Evolutionary conservation across 371 early-diverging fungal species (phyloP).

Genomic region (Choanephora cucurbitarum): DNA sequence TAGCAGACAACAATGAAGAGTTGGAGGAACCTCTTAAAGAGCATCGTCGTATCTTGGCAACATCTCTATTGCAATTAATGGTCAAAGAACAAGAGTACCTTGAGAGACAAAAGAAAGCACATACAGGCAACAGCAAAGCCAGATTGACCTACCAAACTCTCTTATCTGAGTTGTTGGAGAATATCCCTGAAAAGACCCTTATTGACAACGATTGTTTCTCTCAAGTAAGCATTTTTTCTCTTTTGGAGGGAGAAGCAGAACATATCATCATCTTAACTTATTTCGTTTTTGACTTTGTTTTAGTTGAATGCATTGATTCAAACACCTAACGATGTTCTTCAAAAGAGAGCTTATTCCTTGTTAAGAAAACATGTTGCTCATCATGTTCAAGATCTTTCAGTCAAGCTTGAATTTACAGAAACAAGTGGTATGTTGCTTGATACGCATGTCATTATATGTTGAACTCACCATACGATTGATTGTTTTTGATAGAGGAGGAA

Average conservation of each 20-base stretch:
- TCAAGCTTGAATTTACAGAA: conserved; percentile 49
- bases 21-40: conserved; percentile 11
- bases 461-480: too few species aligned
- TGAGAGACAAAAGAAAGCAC: conserved; percentile 7
- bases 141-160: conserved; percentile 34
- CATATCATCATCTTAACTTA: too few species aligned
- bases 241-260: background rate
- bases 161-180: conserved; percentile 30
- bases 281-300: background rate
- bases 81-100: conserved; percentile 21
- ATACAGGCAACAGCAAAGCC: conserved; percentile 4
- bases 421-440: conserved; percentile 26
- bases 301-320: conserved; percentile 28
- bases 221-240: conserved; percentile 19
- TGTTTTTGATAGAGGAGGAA: conserved; percentile 34
- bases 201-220: conserved; percentile 22
- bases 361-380: conserved; percentile 43
- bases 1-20: conserved; percentile 15
- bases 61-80: conserved; percentile 20
- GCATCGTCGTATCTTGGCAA: conserved; percentile 12
- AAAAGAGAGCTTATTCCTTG: conserved; percentile 48
- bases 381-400: conserved; percentile 46
- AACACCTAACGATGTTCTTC: conserved; percentile 36
- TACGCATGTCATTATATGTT: too few species aligned
- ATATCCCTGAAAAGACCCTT: conserved; percentile 36